Conservation (phyloP, 805 yeast species). For the Ogataea wickerhamii region DNA sequence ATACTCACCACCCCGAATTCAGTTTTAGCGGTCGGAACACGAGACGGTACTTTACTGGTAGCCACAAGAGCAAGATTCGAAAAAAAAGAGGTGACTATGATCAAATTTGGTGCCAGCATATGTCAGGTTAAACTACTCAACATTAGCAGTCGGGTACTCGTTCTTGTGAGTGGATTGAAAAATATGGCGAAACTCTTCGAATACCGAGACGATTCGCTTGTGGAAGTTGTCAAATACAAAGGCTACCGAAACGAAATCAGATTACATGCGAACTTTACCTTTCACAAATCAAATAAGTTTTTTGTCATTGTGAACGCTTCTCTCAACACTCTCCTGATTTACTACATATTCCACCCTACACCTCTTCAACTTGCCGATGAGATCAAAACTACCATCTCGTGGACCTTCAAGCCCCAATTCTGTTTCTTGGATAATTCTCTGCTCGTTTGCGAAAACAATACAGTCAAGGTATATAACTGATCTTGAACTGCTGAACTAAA, state of each 20-base stretch:
- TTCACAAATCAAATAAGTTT: conserved; percentile 10
- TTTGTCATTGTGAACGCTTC: conserved; percentile 13
- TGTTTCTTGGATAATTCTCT: conserved; percentile 8
- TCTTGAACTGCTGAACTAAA: no score
- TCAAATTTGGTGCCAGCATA: conserved; percentile 10
- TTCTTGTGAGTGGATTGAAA: conserved; percentile 17
- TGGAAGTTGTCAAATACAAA: conserved; percentile 7
- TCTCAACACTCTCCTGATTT: conserved; percentile 8
- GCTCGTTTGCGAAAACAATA: conserved; percentile 1
- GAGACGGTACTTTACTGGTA: neutral
- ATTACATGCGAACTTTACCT: conserved; percentile 9
- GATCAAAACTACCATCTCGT: conserved; percentile 1
- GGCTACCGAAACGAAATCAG: conserved; percentile 11
- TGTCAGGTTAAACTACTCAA: conserved; percentile 11
- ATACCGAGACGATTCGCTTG: neutral
- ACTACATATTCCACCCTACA: conserved; percentile 10
- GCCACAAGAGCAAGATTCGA: neutral
- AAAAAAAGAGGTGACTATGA: neutral
- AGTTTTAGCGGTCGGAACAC: neutral
- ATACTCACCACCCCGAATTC: neutral
- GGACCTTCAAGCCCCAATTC: conserved; percentile 9
- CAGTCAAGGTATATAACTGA: conserved; percentile 4
- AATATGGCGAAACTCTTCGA: conserved; percentile 9
- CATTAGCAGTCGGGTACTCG: neutral
- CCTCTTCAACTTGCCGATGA: conserved; percentile 6